phyloP scores from a whole-genome alignment of 2,329 filamentous ascomycete genomes.

The Dryadomyces quercus-mongolicae region DNA sequence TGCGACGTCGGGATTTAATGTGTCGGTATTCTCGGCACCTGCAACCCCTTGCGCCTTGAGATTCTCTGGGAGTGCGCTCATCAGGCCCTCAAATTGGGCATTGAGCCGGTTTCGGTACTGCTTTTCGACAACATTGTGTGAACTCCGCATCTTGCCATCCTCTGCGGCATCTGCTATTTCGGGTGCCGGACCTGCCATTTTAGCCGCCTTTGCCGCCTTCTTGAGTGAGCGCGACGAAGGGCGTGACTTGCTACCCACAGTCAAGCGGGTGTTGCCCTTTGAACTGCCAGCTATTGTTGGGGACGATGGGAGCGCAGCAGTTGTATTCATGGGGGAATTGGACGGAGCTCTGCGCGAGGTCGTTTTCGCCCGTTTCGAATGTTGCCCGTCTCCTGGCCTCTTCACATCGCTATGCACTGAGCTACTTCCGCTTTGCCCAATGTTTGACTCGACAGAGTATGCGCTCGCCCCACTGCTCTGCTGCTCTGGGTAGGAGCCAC shows the following conservation, averaged over 20 bases:
- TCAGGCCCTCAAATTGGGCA: slow-evolving; percentile 11
- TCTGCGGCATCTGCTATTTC: slow-evolving; percentile 12
- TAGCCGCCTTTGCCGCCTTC: slow-evolving; percentile 13
- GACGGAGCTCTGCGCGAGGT: not conserved
- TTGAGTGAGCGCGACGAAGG: slow-evolving; percentile 19
- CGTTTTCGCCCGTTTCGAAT: not conserved
- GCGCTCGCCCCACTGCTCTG: not conserved
- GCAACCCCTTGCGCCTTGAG: not conserved
- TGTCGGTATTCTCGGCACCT: not conserved
- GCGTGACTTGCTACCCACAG: slow-evolving; percentile 13
- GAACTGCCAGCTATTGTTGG: not conserved
- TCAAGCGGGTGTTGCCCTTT: not conserved
- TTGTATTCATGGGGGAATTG: not conserved
- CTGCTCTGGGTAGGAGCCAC: not conserved
- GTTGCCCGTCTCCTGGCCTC: not conserved
- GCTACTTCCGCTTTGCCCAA: not conserved
- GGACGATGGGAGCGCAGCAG: not conserved
- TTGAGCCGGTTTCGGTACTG: slow-evolving; percentile 13
- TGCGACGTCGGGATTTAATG: slow-evolving; percentile 8
- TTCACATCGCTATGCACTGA: not conserved
- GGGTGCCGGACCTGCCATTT: slow-evolving; percentile 10
- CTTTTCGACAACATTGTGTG: slow-evolving; percentile 13
- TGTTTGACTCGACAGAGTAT: not conserved
- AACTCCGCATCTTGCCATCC: slow-evolving; percentile 1
- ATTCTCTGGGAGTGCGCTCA: slow-evolving; percentile 10